Evolutionary conservation across 805 yeast genomes (phyloP), one percentile per base, ranked within the genome.

Genomic region (Ogataea kodamae): DNA sequence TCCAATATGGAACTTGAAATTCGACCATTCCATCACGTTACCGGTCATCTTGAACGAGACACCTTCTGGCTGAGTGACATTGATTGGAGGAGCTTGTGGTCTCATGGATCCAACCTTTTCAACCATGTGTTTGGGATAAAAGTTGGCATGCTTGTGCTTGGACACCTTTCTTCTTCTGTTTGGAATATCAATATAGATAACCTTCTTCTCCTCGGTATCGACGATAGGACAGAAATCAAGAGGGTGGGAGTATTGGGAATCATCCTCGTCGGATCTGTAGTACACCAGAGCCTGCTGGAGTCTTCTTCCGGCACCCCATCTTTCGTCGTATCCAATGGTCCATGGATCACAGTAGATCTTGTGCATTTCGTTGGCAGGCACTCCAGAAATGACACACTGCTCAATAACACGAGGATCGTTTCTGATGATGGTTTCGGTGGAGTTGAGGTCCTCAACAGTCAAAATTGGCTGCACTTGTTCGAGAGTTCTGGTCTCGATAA

Each of bases 181-280:
- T 37, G 90, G 90, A 50, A 82, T 75, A 61, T 83, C 92, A 48
- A 83, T 80, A 57, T 59, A 80, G 46, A 83, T 73, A 39, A 82
- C 85, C 57, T 81, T 76, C 35, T 65, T 66, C 37, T 70, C 73
- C 58, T 78, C 80, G 62, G 81, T 77, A 60, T 82, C 92, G 42
- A 82, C 79, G 54, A 82, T 81, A 40, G 92, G 92, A 49, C 88
- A 76, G 67, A 83, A 82, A 59, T 83, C 90, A 50, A 82, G 70
- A 18, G 92, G 89, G 57, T 76, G 82, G 17, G 82, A 74, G 49
- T 67, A 67, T 39, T 61, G 66, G 26, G 87, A 79, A 59, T 81
- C 92, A 55, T 82, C 85, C 61, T 78, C 87, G 54, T 77, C 66
- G 9, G 76, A 66, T 65, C 88, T 72, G 72, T 79, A 83, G 67